phyloP scores from a whole-genome alignment of 108 stramenopile species.

The Fragilariopsis cylindrus region DNA sequence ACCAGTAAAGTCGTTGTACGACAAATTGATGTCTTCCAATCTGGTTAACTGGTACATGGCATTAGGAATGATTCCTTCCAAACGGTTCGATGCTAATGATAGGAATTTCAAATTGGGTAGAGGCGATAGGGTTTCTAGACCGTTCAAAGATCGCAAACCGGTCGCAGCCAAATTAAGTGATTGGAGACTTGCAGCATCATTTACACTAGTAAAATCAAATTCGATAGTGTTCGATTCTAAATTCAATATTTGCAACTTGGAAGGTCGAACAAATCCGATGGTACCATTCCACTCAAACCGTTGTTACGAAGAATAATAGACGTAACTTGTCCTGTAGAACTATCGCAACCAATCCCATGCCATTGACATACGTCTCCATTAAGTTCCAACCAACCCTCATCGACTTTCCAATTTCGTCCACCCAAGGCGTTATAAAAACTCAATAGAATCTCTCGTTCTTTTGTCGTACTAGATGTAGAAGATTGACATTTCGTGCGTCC shows the following conservation, averaged over 20 bases:
- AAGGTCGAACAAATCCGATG: constrained; percentile 33
- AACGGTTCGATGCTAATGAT: constrained; percentile 21
- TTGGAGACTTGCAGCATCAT: constrained; percentile 31
- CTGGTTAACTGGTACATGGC: constrained; percentile 32
- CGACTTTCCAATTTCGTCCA: constrained; percentile 37
- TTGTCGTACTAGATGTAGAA: constrained; percentile 29
- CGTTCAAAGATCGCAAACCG: constrained; percentile 28
- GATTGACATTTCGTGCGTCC: constrained; percentile 37
- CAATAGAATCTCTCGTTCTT: constrained; percentile 46
- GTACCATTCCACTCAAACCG: constrained; percentile 37
- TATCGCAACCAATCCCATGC: constrained; percentile 66
- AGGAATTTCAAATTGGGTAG: constrained; percentile 21
- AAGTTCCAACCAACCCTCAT: constrained; percentile 33
- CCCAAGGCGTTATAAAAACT: constrained; percentile 43
- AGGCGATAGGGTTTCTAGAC: constrained; percentile 29
- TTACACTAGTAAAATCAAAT: constrained; percentile 34
- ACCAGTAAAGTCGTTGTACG: constrained; percentile 41
- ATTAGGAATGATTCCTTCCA: constrained; percentile 26
- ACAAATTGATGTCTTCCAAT: constrained; percentile 45
- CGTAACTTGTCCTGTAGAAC: constrained; percentile 40
- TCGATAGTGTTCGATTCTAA: constrained; percentile 35
- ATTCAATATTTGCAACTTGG: constrained; percentile 26
- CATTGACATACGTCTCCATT: constrained; percentile 52
- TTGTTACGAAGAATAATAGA: constrained; percentile 70
- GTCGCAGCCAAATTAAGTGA: constrained; percentile 37